Evolutionary conservation across 768 basidiomycete genomes (phyloP), one percentile per base, ranked within the genome.

Genomic region (Rhizopogon sp.): DNA sequence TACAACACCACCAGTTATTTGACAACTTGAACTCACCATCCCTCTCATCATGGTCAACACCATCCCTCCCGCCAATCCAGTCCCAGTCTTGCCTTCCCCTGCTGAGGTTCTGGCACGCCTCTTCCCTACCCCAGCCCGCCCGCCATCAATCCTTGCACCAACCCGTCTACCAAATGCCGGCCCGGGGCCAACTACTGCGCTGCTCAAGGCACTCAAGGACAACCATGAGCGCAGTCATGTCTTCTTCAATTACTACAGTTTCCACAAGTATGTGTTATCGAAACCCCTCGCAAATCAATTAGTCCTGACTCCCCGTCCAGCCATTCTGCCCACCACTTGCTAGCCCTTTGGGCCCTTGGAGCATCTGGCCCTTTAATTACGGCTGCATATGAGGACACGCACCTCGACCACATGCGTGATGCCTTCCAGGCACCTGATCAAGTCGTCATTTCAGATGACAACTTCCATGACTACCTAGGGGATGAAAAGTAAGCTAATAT

Each of bases 291-390:
- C 47, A 25, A 14, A 49, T 14, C 20, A 16, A 25, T 8, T 14
- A 16, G 10, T 8, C 14, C 20, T 49, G 5, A 49, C 14, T 14
- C 35, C 17, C 37, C 8, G 33, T 56, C 3, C 49, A 81, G 80
- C 53, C 87, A 88, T 68, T 68, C 78, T 35, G 70, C 79, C 4
- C 85, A 88, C 58, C 81, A 79, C 25, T 58, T 79, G 17, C 66
- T 85, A 25, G 82, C 84, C 6, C 74, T 83, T 2, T 88, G 82
- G 73, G 73, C 75, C 1, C 66, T 90, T 10, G 88, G 87, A 2
- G 86, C 79, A 0, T 68, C 74, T 13, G 67, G 65, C 1, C 58
- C 64, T 10, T 61, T 79, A 40, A 65, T 81, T 2, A 64, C 73
- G 41, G 75, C 71, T 4, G 79, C 75, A 3, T 80, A 78, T 59